Evolutionary conservation across 345 rosid genomes (phyloP), one percentile per base, ranked within the genome.

Genomic region (Eucalyptus marginata): DNA sequence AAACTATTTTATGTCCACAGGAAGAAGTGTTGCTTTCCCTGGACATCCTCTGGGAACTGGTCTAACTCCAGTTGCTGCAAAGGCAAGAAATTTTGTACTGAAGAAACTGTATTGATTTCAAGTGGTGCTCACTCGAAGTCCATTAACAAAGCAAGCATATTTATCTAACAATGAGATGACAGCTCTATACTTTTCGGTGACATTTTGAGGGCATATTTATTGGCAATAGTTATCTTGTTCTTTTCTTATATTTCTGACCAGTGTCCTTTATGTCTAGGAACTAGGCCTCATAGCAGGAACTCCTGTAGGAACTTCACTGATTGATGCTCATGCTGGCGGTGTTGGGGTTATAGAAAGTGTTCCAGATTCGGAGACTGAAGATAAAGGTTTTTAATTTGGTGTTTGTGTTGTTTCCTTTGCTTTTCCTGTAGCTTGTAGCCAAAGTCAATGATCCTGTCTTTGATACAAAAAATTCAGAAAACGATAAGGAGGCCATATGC

Each of bases 291-390:
- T 90, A 66, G 94, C 94, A 50, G 99, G 99, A 92, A 96, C 93
- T 89, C 99, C 98, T 40, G 99, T 97, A 1, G 98, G 98, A 89
- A 94, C 96, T 89, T 96, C 99, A 20, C 91, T 97, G 91, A 96
- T 97, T 92, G 99, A 97, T 94, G 99, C 99, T 87, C 99, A 97
- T 94, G 99, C 99, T 90, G 99, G 99, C 86, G 99, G 99, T 91
- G 95, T 97, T 87, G 99, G 99, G 88, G 97, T 95, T 86, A 93
- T 97, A 96, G 99, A 96, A 93, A 95, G 99, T 89, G 91, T 90
- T 88, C 94, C 92, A 20, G 94, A 92, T 64, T 90, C 91, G 83
- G 93, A 89, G 59, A 88, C 93, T 88, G 92, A 91, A 71, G 91
- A 90, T 49, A 93, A 93, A 94, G 99, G 99, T 96, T 79, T 50